Percentiles rank a stretch among this genome's conserved stretches.
Evolutionary conservation across 176 grass and related monocot species (phyloP).

Genomic region (Hsuehochloa calcarea): DNA sequence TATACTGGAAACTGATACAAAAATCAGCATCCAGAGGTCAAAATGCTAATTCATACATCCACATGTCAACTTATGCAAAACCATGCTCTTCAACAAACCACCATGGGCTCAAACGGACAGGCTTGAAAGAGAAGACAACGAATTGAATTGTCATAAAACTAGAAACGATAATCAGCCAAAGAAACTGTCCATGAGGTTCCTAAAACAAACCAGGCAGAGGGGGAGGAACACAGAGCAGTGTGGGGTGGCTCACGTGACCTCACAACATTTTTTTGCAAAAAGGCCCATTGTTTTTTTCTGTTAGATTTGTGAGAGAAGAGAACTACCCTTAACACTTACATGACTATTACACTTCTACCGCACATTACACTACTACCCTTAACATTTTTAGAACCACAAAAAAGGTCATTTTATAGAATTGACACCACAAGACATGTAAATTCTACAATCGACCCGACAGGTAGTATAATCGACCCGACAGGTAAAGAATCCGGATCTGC

Average conservation of each 20-base stretch:
- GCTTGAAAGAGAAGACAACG: no score
- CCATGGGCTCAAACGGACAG: not conserved
- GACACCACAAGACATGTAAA: not conserved
- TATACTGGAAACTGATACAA: not conserved
- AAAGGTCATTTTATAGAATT: not conserved
- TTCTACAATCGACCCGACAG: not conserved
- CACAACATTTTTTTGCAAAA: not conserved
- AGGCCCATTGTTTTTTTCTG: not conserved
- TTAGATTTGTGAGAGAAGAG: no score
- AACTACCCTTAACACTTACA: no score
- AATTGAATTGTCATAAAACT: not conserved
- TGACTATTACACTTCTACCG: no score
- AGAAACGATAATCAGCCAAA: not conserved
- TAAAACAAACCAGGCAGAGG: not conserved
- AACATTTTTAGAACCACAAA: not conserved
- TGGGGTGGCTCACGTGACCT: not conserved
- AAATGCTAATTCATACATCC: not conserved
- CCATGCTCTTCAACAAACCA: not conserved
- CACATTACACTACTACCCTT: no score
- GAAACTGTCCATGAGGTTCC: not conserved
- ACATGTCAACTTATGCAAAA: not conserved
- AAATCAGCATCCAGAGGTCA: conserved; percentile 2
- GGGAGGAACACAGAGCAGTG: not conserved
- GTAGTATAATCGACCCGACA: not conserved
- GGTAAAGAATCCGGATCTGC: not conserved